phyloP scores from a whole-genome alignment of 371 early-diverging fungal species.

The Phascolomyces articulosus region DNA sequence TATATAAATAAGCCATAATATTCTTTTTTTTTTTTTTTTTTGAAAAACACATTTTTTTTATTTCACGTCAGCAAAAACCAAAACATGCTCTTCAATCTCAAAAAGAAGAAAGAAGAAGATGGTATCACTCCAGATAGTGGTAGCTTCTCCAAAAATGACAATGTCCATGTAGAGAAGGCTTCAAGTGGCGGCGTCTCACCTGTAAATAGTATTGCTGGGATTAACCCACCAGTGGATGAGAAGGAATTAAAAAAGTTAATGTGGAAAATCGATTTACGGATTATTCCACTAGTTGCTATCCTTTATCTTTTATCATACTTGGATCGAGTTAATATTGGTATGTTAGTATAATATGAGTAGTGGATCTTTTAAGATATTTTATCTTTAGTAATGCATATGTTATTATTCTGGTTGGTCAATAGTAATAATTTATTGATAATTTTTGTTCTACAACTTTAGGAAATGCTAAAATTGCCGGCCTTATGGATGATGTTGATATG shows the following conservation, averaged over 20 bases:
- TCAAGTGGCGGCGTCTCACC: neutral
- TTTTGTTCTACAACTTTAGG: slow-evolving; percentile 13
- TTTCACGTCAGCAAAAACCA: no score
- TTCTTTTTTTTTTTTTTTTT: no score
- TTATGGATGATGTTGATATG: slow-evolving; percentile 44
- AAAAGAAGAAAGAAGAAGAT: neutral
- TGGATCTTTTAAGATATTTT: no score
- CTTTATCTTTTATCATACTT: slow-evolving; percentile 57
- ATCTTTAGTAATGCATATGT: neutral
- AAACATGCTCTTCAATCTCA: no score
- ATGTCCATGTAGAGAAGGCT: neutral
- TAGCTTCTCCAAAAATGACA: neutral
- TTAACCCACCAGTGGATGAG: slow-evolving; percentile 4
- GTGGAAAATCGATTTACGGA: slow-evolving; percentile 27
- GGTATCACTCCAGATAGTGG: neutral
- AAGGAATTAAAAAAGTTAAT: slow-evolving; percentile 11
- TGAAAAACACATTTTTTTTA: no score
- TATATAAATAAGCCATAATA: no score
- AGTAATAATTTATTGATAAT: neutral
- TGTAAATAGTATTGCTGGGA: neutral
- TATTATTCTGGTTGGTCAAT: neutral
- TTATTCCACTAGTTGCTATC: slow-evolving; percentile 42
- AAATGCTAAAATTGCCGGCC: slow-evolving; percentile 63
- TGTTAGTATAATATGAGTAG: neutral
- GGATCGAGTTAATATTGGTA: slow-evolving; percentile 59